Conservation (phyloP, 2,329 filamentous ascomycete species). For the Trichophyton equinum region DNA sequence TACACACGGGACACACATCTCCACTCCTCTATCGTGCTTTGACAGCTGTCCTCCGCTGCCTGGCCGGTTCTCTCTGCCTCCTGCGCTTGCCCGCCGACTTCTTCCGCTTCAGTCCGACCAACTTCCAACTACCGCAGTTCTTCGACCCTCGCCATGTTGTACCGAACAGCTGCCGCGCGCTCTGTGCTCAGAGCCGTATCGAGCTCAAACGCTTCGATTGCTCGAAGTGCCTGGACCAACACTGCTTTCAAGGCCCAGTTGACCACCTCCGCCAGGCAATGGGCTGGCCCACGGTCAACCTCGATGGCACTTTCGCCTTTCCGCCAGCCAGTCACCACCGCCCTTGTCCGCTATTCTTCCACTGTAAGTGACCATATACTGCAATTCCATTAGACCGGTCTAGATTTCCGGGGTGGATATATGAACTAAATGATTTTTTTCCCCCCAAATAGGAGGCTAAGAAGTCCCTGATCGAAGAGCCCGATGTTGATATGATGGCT, state of each 20-base stretch:
- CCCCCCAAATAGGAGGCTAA: background rate
- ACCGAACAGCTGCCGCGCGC: conserved; percentile 34
- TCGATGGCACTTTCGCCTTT: conserved; percentile 30
- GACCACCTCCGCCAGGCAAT: conserved; percentile 31
- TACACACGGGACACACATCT: background rate
- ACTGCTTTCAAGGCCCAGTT: conserved; percentile 34
- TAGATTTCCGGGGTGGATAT: too few relatives aligned
- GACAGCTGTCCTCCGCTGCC: background rate
- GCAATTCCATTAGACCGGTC: background rate
- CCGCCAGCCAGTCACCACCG: conserved; percentile 36
- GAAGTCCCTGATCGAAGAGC: conserved; percentile 17
- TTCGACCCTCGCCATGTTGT: conserved; percentile 31
- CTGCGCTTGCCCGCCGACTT: background rate
- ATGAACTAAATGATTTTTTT: background rate
- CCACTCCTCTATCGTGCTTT: background rate
- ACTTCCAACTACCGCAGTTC: conserved; percentile 13
- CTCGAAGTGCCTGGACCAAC: conserved; percentile 30
- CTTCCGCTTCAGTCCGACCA: background rate
- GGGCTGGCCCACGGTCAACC: conserved; percentile 24
- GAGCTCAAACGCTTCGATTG: conserved; percentile 32
- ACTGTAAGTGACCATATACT: conserved; percentile 13
- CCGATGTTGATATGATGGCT: conserved; percentile 39
- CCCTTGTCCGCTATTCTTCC: conserved; percentile 38
- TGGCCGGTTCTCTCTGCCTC: background rate
- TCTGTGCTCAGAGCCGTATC: conserved; percentile 34